Conservation (phyloP, 208 protist genomes). For the Trypanosoma rangeli region DNA sequence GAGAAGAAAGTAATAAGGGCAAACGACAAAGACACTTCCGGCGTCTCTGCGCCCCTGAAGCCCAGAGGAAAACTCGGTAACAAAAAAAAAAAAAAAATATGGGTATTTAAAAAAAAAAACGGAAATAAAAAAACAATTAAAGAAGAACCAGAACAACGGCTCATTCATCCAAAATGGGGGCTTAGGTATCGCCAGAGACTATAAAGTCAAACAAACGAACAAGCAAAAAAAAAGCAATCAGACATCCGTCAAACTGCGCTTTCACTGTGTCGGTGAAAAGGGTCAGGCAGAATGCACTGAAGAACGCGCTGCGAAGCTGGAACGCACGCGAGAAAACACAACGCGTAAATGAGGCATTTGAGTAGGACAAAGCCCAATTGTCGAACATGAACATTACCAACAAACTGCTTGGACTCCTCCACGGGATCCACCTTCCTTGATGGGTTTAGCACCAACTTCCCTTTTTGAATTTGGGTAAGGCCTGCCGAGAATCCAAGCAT, state of each 20-base stretch:
- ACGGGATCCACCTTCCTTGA: slow-evolving; percentile 62
- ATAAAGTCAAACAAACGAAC: slow-evolving; percentile 19
- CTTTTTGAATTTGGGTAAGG: slow-evolving; percentile 51
- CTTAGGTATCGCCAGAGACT: neutral
- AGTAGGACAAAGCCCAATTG: slow-evolving; percentile 79
- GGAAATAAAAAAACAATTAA: too few species aligned
- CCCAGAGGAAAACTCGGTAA: too few species aligned
- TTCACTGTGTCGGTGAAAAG: slow-evolving; percentile 77
- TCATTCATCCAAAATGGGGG: neutral
- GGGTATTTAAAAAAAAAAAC: slow-evolving; percentile 9
- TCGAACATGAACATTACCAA: slow-evolving; percentile 73
- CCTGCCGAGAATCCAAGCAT: slow-evolving; percentile 72
- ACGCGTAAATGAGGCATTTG: slow-evolving; percentile 54
- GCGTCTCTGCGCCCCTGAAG: too few species aligned
- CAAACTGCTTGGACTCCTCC: slow-evolving; percentile 64
- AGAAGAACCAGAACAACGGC: too few species aligned
- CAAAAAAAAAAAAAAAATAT: slow-evolving; percentile 23
- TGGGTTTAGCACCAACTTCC: slow-evolving; percentile 75
- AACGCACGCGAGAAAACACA: slow-evolving; percentile 71
- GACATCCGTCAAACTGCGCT: slow-evolving; percentile 11
- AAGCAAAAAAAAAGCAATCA: slow-evolving; percentile 16
- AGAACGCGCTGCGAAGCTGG: slow-evolving; percentile 63
- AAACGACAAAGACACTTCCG: too few species aligned
- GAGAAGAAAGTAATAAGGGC: slow-evolving; percentile 13
- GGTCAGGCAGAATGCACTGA: slow-evolving; percentile 64